Base-by-base conservation (phyloP, 78 protist genomes). In the Creolimax fragrantissima region DNA sequence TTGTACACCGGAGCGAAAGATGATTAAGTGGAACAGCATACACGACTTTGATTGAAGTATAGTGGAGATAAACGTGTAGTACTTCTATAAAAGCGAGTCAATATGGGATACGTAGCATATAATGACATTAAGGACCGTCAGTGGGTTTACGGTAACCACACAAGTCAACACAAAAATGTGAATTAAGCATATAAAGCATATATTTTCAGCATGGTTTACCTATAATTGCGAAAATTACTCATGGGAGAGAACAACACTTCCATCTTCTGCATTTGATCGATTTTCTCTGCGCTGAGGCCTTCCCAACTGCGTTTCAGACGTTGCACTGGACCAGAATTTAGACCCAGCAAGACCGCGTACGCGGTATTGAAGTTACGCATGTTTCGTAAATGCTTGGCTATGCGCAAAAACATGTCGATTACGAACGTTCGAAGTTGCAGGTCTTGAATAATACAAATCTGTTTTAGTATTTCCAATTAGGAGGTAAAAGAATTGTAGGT, bases 191-290 rank as follows among this genome's bases (percentile, higher is more conserved):
- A 58, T 58, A 32, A 58, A 11, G 17, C 74, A 17, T 58, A 58
- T 58, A 58, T 32, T 58, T 11, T 32, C 39, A 32, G 74, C 74
- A 58, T 58, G 74, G 39, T 17, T 58, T 17, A 58, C 74, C 74
- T 58, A 17, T 58, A 58, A 17, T 58, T 58, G 74, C 74, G 11
- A 17, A 58, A 58, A 17, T n/a, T n/a, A n/a, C n/a, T n/a, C n/a
- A n/a, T n/a, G 86, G 86, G 86, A 36, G 86, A 83, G 1, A 83
- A 83, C 35, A 83, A 83, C 86, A 39, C 86, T 24, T 83, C 86
- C 35, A 83, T 6, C 86, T 83, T 24, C 7, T 6, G 44, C 86
- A 83, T 83, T 32, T 24, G 86, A 6, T 83, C 35, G 7, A 83
- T 6, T 41, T 24, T 24, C 86, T 83, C 86, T 6, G 41, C 7